Percentiles rank a stretch among this genome's conserved stretches.
phyloP scores from a whole-genome alignment of 805 yeast genomes.

The Saccharomyces mikatae region DNA sequence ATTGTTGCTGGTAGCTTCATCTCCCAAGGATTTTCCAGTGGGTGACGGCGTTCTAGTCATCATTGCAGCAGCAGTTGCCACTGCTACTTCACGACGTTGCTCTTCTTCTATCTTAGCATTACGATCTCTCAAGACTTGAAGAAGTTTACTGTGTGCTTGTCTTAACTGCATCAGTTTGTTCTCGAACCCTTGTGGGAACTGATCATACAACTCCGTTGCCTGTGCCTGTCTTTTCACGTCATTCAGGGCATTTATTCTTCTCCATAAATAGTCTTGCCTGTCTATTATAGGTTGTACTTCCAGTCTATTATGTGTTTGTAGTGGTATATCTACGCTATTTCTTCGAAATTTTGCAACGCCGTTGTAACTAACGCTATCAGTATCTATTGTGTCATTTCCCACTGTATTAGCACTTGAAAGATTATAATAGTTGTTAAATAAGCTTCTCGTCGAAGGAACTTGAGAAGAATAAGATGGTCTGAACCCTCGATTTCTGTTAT shows the following conservation, averaged over 20 bases:
- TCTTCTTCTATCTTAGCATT: slow-evolving; percentile 14
- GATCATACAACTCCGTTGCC: slow-evolving; percentile 35
- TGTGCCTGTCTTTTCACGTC: slow-evolving; percentile 60
- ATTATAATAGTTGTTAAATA: background rate
- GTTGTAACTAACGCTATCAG: background rate
- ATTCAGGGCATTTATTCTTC: slow-evolving; percentile 77
- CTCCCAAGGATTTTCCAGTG: background rate
- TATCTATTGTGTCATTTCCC: background rate
- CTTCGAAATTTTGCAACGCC: background rate
- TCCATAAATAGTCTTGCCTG: slow-evolving; percentile 45
- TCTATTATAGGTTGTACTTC: background rate
- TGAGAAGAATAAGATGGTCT: background rate
- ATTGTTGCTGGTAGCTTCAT: background rate
- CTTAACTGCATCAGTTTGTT: slow-evolving; percentile 41
- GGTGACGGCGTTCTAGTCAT: background rate
- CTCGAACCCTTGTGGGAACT: slow-evolving; percentile 37
- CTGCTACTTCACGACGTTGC: slow-evolving; percentile 6
- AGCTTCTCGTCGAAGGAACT: background rate
- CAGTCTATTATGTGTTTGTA: background rate
- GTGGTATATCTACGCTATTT: background rate
- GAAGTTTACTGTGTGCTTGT: slow-evolving; percentile 43
- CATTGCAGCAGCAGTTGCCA: background rate
- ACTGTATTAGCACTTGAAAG: background rate
- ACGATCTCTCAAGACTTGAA: slow-evolving; percentile 28
- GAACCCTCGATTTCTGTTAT: background rate